A percentile compares a stretch with the other conserved stretches of the same genome.
Conservation (phyloP, 192 early-diverging fungal species). For the Backusella psychrophila region DNA sequence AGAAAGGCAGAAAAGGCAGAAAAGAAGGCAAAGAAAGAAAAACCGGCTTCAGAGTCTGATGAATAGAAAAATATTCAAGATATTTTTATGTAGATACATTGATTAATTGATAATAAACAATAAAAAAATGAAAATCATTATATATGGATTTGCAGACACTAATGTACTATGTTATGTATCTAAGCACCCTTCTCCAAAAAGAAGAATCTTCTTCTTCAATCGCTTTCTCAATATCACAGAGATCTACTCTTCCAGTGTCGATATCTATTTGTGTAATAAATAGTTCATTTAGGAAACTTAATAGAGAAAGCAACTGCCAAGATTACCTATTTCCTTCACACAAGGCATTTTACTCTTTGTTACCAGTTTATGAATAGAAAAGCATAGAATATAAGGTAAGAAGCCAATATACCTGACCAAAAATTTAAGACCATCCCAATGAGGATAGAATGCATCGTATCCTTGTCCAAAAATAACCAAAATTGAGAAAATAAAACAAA, state of each 20-base stretch:
- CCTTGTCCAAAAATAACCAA: constrained; percentile 66
- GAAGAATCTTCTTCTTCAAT: neutral
- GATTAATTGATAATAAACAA: too few species aligned
- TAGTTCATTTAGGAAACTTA: neutral
- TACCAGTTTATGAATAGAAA: constrained; percentile 56
- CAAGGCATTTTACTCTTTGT: constrained; percentile 48
- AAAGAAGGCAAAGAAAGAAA: neutral
- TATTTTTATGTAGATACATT: neutral
- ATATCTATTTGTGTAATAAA: constrained; percentile 7
- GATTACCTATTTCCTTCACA: constrained; percentile 53
- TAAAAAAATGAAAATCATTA: too few species aligned
- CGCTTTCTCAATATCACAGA: neutral
- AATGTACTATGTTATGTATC: neutral
- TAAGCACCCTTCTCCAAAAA: neutral
- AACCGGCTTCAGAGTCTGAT: neutral
- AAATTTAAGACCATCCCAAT: constrained; percentile 51
- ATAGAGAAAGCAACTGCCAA: neutral
- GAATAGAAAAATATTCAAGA: neutral
- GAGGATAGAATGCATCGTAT: constrained; percentile 47
- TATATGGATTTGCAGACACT: too few species aligned
- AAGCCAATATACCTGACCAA: constrained; percentile 60
- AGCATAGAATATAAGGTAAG: constrained; percentile 55
- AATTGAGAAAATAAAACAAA: constrained; percentile 54
- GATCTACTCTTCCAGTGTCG: constrained; percentile 21
- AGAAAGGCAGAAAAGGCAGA: constrained; percentile 10